Evolutionary conservation across 176 grass and related monocot genomes (phyloP).

Genomic region (Metroxylon sagu): DNA sequence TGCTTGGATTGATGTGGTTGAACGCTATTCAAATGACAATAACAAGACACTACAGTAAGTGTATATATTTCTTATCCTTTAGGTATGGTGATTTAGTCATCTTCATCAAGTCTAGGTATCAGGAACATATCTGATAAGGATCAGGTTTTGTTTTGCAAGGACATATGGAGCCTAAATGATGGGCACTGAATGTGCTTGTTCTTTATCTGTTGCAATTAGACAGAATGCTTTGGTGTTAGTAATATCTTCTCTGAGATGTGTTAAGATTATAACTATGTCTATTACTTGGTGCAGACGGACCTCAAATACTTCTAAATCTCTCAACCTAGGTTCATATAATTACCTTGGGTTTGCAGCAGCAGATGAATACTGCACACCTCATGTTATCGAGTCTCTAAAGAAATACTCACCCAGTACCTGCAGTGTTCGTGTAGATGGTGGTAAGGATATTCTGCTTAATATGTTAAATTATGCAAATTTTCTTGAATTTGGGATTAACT

Average conservation of each 20-base stretch:
- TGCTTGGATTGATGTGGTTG: conserved; percentile 82
- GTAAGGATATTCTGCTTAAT: conserved; percentile 25
- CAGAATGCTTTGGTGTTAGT: no score
- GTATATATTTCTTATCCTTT: not conserved
- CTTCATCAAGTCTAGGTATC: no score
- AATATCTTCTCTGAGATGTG: not conserved
- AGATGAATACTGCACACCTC: conserved; percentile 87
- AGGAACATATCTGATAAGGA: not conserved
- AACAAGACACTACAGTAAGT: conserved; percentile 73
- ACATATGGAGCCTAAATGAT: no score
- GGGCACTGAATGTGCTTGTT: no score
- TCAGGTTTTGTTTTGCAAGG: not conserved
- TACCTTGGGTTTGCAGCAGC: conserved; percentile 87
- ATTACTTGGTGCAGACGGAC: conserved; percentile 34
- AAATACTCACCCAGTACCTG: conserved; percentile 75
- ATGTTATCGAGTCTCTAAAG: conserved; percentile 62
- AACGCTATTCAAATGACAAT: conserved; percentile 66
- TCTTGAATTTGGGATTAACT: not conserved
- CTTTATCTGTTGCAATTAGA: no score
- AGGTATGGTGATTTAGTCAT: no score
- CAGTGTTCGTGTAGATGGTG: conserved; percentile 57
- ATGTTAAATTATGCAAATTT: not conserved
- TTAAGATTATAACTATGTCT: not conserved
- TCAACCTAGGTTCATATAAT: conserved; percentile 82
- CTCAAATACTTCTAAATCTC: conserved; percentile 57